A percentile compares a stretch with the other conserved stretches of the same genome.
Conservation (phyloP, 805 yeast genomes). For the Kodamaea hsintzibuensis region DNA sequence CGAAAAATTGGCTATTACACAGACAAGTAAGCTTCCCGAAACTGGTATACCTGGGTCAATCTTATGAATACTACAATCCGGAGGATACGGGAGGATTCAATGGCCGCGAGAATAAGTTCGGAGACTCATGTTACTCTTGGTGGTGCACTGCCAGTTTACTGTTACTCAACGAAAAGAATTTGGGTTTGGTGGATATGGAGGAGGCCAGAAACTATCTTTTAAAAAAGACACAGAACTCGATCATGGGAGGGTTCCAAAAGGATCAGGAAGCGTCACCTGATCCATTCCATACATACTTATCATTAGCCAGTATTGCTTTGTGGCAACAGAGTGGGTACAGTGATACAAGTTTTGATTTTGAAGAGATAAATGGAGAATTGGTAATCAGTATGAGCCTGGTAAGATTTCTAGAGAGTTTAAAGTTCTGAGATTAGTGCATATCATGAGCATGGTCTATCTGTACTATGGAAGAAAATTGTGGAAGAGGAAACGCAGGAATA, state of each 20-base stretch:
- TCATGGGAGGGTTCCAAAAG: slow-evolving; percentile 80
- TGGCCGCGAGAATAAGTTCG: slow-evolving; percentile 81
- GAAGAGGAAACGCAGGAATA: no score
- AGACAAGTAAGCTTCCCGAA: slow-evolving; percentile 54
- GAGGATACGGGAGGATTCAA: slow-evolving; percentile 77
- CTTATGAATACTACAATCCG: slow-evolving; percentile 39
- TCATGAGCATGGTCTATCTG: no score
- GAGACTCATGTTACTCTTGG: slow-evolving; percentile 87
- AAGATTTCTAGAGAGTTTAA: slow-evolving; percentile 4
- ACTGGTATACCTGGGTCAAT: slow-evolving; percentile 26
- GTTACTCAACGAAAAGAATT: slow-evolving; percentile 34
- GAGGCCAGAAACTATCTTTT: slow-evolving; percentile 48
- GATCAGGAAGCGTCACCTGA: slow-evolving; percentile 66
- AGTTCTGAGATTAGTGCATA: neutral
- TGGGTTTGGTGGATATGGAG: slow-evolving; percentile 34
- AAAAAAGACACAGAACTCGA: slow-evolving; percentile 53
- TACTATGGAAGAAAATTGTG: no score
- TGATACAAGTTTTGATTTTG: slow-evolving; percentile 1
- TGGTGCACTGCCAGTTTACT: slow-evolving; percentile 70
- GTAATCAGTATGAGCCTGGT: slow-evolving; percentile 5
- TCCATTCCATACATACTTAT: slow-evolving; percentile 67
- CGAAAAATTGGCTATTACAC: slow-evolving; percentile 61
- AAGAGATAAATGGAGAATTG: slow-evolving; percentile 7
- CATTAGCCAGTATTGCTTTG: slow-evolving; percentile 53
- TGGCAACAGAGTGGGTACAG: slow-evolving; percentile 11